Evolutionary conservation across 75 land plant species (phyloP).

Genomic region (Cunninghamia lanceolata): DNA sequence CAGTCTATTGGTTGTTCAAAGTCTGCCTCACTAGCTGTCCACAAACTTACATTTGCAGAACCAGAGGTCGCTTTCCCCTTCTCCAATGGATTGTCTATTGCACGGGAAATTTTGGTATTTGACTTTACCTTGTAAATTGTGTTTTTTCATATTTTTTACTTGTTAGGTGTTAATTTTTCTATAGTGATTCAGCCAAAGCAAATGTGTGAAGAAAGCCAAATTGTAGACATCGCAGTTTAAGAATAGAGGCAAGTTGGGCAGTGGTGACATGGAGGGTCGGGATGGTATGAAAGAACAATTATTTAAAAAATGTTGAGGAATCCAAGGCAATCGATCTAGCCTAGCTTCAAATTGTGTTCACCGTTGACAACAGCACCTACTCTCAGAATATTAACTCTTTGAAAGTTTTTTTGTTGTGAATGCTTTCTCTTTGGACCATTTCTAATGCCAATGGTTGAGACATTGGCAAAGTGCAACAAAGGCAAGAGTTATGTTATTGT

Average conservation of each 20-base stretch:
- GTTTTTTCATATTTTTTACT: not conserved
- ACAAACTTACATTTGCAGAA: not conserved
- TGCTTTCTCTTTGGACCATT: not conserved
- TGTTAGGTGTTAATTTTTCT: not conserved
- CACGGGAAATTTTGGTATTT: not conserved
- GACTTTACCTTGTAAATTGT: too few relatives aligned
- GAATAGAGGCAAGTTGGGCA: conserved; percentile 8
- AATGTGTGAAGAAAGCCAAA: not conserved
- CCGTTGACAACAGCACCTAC: not conserved
- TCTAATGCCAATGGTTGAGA: not conserved
- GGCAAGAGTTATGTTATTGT: not conserved
- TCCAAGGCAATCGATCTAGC: not conserved
- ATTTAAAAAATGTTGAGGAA: too few relatives aligned
- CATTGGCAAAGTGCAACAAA: not conserved
- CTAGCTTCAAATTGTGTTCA: not conserved
- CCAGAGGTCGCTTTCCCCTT: not conserved
- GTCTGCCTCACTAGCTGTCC: not conserved
- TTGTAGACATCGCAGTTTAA: not conserved
- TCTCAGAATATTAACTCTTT: not conserved
- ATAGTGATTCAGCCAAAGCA: not conserved
- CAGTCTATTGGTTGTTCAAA: not conserved
- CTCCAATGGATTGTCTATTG: not conserved
- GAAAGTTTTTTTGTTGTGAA: not conserved
- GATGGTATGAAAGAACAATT: conserved; percentile 12
- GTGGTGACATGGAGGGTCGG: conserved; percentile 17